These are phyloP conservation scores for Rutidosis leptorrhynchoides DNA, from an alignment of 129 eudicot species.

Conservation along the genomic window DNA sequence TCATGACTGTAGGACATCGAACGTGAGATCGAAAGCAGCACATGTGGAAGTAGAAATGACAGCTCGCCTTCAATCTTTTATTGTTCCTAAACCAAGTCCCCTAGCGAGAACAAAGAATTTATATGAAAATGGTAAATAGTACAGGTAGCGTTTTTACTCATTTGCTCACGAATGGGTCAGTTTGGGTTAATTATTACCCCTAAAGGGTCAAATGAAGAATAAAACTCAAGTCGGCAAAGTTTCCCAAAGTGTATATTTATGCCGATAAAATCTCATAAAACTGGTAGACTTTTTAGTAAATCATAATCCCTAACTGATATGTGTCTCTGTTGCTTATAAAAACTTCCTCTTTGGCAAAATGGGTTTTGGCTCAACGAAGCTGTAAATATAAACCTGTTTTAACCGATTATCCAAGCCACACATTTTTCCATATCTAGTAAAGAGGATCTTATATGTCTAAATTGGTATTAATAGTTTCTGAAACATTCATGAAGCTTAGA, in stretches of 20 bases:
- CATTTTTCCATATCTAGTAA: neutral
- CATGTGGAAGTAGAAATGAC: constrained; percentile 71
- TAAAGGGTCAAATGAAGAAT: neutral
- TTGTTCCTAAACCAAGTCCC: constrained; percentile 58
- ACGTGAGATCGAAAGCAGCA: constrained; percentile 76
- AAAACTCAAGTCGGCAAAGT: neutral
- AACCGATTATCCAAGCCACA: neutral
- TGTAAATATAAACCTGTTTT: neutral
- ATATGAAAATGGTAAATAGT: constrained; percentile 58
- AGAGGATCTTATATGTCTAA: constrained; percentile 66
- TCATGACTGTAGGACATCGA: constrained; percentile 64
- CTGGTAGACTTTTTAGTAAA: neutral
- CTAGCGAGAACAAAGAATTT: constrained; percentile 49
- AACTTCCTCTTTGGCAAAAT: neutral
- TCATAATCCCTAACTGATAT: neutral
- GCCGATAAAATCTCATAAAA: no score
- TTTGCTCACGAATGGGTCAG: neutral
- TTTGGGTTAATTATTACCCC: neutral
- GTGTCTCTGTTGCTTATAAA: neutral
- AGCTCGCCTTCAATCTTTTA: constrained; percentile 52
- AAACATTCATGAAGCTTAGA: neutral
- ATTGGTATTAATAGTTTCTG: constrained; percentile 53
- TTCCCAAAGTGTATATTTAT: neutral
- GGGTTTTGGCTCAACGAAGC: neutral
- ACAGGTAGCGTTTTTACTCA: neutral